Evolutionary conservation across 768 basidiomycete species (phyloP).

Genomic region (Lentinula sp.): DNA sequence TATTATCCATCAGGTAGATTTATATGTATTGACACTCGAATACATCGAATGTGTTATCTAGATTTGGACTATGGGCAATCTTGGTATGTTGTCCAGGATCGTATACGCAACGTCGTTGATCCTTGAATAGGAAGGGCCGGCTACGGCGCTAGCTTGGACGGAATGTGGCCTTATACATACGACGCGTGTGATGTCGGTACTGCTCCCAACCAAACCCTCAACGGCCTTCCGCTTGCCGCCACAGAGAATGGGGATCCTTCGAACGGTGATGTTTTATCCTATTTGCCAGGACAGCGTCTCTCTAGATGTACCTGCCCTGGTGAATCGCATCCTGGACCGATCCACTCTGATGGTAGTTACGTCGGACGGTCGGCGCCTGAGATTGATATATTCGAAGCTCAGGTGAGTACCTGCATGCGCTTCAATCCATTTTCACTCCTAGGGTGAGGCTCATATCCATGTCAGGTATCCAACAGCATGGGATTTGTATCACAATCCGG

Average conservation of each 20-base stretch:
- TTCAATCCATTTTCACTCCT: background rate
- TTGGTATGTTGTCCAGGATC: conserved; percentile 13
- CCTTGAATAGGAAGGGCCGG: conserved; percentile 37
- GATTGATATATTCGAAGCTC: conserved; percentile 56
- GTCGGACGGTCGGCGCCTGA: conserved; percentile 53
- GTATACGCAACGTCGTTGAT: background rate
- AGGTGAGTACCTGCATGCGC: conserved; percentile 19
- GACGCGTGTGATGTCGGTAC: conserved; percentile 54
- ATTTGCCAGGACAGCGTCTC: conserved; percentile 50
- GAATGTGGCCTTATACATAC: conserved; percentile 31
- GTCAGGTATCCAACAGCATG: conserved; percentile 10
- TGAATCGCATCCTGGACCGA: conserved; percentile 55
- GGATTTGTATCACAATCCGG: conserved; percentile 44
- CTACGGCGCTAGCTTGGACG: conserved; percentile 50
- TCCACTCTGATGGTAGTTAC: conserved; percentile 37
- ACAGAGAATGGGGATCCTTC: conserved; percentile 24
- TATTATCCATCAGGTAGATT: background rate
- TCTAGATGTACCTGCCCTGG: conserved; percentile 53
- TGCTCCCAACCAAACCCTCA: conserved; percentile 44
- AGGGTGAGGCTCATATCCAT: conserved; percentile 1
- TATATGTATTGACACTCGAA: background rate
- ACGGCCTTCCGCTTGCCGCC: conserved; percentile 35
- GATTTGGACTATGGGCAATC: conserved; percentile 53
- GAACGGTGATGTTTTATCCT: conserved; percentile 28
- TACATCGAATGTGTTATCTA: conserved; percentile 7